Percentiles rank a stretch among this genome's conserved stretches.
Evolutionary conservation across 352 stramenopile species (phyloP).

Genomic region (Lagenidium giganteum): DNA sequence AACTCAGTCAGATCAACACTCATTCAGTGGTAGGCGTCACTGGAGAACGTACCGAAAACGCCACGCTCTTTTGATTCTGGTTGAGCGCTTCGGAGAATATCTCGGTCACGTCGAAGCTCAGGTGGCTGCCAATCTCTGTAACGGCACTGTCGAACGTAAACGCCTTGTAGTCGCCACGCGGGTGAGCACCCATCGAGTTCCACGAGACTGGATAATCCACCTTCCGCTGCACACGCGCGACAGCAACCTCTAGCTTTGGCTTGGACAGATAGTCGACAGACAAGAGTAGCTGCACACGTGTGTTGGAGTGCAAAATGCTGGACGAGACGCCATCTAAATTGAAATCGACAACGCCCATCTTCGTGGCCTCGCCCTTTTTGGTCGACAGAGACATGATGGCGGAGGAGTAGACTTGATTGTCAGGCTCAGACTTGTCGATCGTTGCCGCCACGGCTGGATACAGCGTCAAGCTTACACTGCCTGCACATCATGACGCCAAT

Average conservation of each 20-base stretch:
- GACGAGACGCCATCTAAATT: constrained; percentile 56
- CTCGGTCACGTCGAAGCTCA: constrained; percentile 81
- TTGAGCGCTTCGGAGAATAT: constrained; percentile 50
- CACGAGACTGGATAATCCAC: constrained; percentile 67
- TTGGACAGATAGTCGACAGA: constrained; percentile 54
- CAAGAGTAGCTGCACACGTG: constrained; percentile 63
- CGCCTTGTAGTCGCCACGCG: constrained; percentile 28
- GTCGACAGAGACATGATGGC: constrained; percentile 52
- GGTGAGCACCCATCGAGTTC: constrained; percentile 31
- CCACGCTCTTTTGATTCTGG: constrained; percentile 32
- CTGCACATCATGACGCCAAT: not conserved
- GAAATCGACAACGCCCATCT: constrained; percentile 70
- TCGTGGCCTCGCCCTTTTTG: constrained; percentile 28
- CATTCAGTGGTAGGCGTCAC: too few relatives aligned
- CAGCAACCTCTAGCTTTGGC: constrained; percentile 37
- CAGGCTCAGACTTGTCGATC: constrained; percentile 35
- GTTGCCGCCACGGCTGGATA: constrained; percentile 59
- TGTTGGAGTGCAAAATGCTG: constrained; percentile 58
- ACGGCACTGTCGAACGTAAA: constrained; percentile 48
- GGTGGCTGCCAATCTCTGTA: constrained; percentile 50
- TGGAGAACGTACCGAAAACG: constrained; percentile 43
- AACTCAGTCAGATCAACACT: not conserved
- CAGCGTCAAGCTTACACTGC: constrained; percentile 44
- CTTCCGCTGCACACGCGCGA: constrained; percentile 32
- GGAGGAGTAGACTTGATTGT: constrained; percentile 43